Conservation (phyloP, 2,329 filamentous ascomycete genomes). For the Phialophora chinensis region DNA sequence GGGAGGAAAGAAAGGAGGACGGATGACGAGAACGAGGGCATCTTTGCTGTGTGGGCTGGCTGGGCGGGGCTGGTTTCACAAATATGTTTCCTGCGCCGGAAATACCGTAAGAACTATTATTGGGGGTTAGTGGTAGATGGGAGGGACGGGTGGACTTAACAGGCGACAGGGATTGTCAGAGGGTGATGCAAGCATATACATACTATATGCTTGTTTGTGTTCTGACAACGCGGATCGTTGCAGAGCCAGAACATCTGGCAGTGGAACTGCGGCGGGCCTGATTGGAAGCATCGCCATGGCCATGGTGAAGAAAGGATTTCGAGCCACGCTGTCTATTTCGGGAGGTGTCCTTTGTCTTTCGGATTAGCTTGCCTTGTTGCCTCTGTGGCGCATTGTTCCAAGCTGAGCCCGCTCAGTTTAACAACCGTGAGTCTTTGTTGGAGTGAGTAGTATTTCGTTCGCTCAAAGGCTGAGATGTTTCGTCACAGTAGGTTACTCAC, state of each 20-base stretch:
- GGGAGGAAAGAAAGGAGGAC: neutral
- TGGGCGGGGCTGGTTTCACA: neutral
- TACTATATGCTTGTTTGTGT: neutral
- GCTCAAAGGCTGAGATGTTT: no score
- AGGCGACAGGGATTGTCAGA: neutral
- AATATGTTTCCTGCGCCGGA: neutral
- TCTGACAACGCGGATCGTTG: neutral
- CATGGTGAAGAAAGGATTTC: neutral
- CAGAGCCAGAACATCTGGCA: neutral
- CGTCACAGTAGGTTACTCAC: no score
- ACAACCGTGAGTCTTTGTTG: no score
- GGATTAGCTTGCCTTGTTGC: neutral
- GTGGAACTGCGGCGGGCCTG: neutral
- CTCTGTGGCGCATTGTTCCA: neutral
- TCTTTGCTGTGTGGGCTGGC: neutral
- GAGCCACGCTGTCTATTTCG: neutral
- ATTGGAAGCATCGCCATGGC: neutral
- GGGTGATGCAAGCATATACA: neutral
- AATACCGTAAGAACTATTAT: neutral
- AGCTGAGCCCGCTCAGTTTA: no score
- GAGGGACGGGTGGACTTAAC: neutral
- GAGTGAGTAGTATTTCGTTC: no score
- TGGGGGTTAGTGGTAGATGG: neutral
- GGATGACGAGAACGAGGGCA: neutral
- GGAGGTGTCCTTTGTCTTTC: neutral